Evolutionary conservation across 176 grass and related monocot species (phyloP), one percentile per base, ranked within the genome.

Genomic region (Tuctoria greenei): DNA sequence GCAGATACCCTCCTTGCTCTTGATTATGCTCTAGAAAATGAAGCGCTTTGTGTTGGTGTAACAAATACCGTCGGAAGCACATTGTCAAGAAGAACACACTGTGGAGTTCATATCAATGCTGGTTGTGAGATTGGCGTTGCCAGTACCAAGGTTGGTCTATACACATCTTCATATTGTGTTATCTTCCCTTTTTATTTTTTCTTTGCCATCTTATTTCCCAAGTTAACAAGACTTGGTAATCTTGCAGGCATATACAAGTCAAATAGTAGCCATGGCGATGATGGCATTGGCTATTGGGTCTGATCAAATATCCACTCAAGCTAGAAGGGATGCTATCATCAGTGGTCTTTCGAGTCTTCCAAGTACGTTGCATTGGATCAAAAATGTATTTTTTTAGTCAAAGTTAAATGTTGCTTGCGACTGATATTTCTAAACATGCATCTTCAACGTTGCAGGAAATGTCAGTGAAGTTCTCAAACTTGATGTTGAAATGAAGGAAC

Each of bases 181-280:
- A 26, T 2, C 7, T 69, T 26, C 37, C 31, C 44, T 8, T 34
- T 10, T 42, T n/a, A 41, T 37, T 66, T 24, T 10, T 42, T n/a
- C 52, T 37, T 66, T 24, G 2, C 24, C 52, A 44, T 67, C 15
- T 67, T 67, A 51, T 14, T 75, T 46, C 67, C 4, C 51, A 54
- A 21, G 51, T 54, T 84, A 67, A 75, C 6, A 62, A 20, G 60
- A 66, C 1, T 25, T 76, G 12, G n/a, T 38, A 44, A 57, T 79
- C 72, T 74, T 74, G 76, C 55, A 94, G 91, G 95, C 95, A 60
- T 98, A 98, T 54, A 98, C 95, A 49, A 87, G 95, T 66, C 95
- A 98, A 74, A 98, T 98, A 82, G 91, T 98, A 79, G 95, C 82
- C 73, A 98, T 98, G 91, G 73, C 77, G 13, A 98, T 98, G 95